These are phyloP conservation scores for Mycena rosella DNA, from an alignment of 768 basidiomycete genomes.

Conservation along the genomic window DNA sequence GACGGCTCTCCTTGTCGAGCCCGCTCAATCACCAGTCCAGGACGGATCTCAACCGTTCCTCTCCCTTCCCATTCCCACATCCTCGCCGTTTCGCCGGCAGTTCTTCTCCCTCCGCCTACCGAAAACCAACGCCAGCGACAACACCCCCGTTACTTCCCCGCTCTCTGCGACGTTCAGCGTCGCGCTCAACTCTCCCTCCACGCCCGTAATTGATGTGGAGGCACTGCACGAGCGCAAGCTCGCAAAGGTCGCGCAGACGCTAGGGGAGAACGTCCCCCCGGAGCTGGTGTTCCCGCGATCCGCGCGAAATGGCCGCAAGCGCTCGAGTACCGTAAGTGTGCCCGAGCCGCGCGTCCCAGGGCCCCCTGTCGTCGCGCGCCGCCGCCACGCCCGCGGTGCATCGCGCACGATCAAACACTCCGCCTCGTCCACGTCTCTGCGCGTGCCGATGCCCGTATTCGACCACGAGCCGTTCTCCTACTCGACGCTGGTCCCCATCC, in stretches of 20 bases:
- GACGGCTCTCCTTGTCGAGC: conserved; percentile 16
- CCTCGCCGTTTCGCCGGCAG: neutral
- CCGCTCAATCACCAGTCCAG: neutral
- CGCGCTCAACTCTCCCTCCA: conserved; percentile 9
- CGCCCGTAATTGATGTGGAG: conserved; percentile 21
- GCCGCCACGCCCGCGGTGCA: conserved; percentile 7
- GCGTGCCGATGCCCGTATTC: neutral
- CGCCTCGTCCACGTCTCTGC: conserved; percentile 28
- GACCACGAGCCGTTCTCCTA: conserved; percentile 33
- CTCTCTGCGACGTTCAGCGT: conserved; percentile 23
- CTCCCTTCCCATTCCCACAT: neutral
- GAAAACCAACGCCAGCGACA: neutral
- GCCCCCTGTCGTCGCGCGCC: conserved; percentile 12
- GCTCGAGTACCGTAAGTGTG: conserved; percentile 32
- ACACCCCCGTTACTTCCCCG: neutral
- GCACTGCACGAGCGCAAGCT: conserved; percentile 29
- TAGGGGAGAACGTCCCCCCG: conserved; percentile 40
- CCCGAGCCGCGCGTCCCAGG: conserved; percentile 9
- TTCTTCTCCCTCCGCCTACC: conserved; percentile 32
- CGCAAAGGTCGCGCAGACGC: conserved; percentile 31
- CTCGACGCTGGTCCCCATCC: conserved; percentile 20
- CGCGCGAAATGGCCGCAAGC: conserved; percentile 25
- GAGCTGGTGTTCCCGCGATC: conserved; percentile 28
- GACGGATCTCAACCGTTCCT: neutral
- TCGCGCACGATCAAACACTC: conserved; percentile 24